Conservation (phyloP, 805 yeast genomes). For the Teunomyces aglyptinius region DNA sequence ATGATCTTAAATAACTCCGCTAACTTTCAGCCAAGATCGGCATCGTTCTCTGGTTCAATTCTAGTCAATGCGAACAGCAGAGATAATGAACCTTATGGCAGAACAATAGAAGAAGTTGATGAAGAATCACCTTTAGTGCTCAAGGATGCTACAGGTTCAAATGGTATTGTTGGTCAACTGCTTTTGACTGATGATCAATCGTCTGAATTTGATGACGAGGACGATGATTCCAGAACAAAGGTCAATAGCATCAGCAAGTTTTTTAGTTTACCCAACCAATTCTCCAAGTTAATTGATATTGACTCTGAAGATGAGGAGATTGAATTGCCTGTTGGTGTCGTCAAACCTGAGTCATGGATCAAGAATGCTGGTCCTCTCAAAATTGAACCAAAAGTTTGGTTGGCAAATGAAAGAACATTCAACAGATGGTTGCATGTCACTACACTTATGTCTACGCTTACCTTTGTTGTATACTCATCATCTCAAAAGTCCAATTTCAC, state of each 20-base stretch:
- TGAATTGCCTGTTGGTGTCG: slow-evolving; percentile 84
- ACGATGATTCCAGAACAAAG: slow-evolving; percentile 20
- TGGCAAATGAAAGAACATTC: slow-evolving; percentile 97
- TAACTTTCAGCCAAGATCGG: slow-evolving; percentile 35
- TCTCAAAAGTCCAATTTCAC: slow-evolving; percentile 65
- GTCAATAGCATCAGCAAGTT: slow-evolving; percentile 18
- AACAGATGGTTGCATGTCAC: slow-evolving; percentile 93
- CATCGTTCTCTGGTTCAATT: slow-evolving; percentile 38
- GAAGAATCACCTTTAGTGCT: slow-evolving; percentile 5
- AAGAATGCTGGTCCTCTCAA: slow-evolving; percentile 90
- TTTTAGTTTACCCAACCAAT: slow-evolving; percentile 24
- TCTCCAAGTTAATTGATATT: slow-evolving; percentile 50
- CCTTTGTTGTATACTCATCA: slow-evolving; percentile 80
- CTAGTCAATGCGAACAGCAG: slow-evolving; percentile 15
- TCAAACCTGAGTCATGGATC: slow-evolving; percentile 72
- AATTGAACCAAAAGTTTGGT: slow-evolving; percentile 97
- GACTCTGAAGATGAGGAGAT: slow-evolving; percentile 85
- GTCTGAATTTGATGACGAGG: slow-evolving; percentile 30
- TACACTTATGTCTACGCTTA: slow-evolving; percentile 75
- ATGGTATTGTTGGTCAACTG: slow-evolving; percentile 2
- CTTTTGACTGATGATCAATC: slow-evolving; percentile 23
- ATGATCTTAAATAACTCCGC: slow-evolving; percentile 31
- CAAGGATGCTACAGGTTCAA: slow-evolving; percentile 5
- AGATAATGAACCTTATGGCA: slow-evolving; percentile 1
- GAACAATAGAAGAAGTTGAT: slow-evolving; percentile 8